Evolutionary conservation across 441 rosid species (phyloP).

Genomic region (Manihot esculenta): DNA sequence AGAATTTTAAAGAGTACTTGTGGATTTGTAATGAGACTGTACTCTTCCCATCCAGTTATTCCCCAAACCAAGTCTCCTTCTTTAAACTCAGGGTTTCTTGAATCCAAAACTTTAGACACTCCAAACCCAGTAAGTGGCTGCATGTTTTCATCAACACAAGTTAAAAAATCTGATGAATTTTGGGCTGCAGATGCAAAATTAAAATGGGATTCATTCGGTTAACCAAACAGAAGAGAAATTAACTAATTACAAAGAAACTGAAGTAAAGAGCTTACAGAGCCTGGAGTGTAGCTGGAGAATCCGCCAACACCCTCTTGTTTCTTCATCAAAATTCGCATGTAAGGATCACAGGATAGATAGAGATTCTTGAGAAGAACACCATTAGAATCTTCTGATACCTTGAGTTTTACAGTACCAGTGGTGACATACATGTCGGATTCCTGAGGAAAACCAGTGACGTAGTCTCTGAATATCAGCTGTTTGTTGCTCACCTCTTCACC

Average conservation of each 20-base stretch:
- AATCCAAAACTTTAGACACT: conserved; percentile 54
- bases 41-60: conserved; percentile 53
- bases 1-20: conserved; percentile 34
- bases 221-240: too few species aligned
- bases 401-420: conserved; percentile 27
- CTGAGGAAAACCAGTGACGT: conserved; percentile 31
- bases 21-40: conserved; percentile 33
- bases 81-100: conserved; percentile 42
- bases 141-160: background rate
- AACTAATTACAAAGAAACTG: background rate
- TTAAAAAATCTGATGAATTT: too few species aligned
- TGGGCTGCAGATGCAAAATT: too few species aligned
- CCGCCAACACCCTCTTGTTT: background rate
- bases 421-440: conserved; percentile 36
- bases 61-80: conserved; percentile 63
- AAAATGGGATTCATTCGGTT: too few species aligned
- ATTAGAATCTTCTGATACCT: conserved; percentile 34
- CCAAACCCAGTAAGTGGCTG: conserved; percentile 51
- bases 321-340: conserved; percentile 44
- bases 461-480: conserved; percentile 41
- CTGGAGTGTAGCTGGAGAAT: conserved; percentile 28
- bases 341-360: conserved; percentile 60
- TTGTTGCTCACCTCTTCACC: conserved; percentile 28
- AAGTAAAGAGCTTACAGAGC: conserved; percentile 27
- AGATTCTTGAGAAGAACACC: conserved; percentile 51